These are phyloP conservation scores for Aspergillus sclerotialis DNA, from an alignment of 2,329 filamentous ascomycete species.

Conservation along the genomic window DNA sequence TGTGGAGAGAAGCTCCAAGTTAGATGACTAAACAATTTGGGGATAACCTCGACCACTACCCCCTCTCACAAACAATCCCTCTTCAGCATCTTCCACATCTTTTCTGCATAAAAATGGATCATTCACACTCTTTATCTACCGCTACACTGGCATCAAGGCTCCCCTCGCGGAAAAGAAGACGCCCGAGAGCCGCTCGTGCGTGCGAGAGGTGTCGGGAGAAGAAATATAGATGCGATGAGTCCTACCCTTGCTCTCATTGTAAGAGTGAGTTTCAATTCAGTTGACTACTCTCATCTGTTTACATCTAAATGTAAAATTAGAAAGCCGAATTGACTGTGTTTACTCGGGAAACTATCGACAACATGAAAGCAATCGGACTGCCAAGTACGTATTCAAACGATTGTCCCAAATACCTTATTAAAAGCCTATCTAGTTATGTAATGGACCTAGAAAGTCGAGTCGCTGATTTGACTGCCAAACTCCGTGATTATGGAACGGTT, in stretches of 20 bases:
- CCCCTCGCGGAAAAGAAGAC: constrained; percentile 23
- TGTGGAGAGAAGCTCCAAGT: no score
- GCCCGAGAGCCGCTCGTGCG: constrained; percentile 40
- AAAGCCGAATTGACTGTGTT: constrained; percentile 26
- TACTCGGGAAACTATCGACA: constrained; percentile 29
- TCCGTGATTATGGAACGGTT: constrained; percentile 15
- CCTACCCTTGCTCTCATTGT: constrained; percentile 39
- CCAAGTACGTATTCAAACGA: constrained; percentile 14
- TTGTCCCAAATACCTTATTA: no score
- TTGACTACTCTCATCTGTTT: background rate
- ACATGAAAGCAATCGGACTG: constrained; percentile 21
- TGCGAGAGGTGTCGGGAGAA: constrained; percentile 42
- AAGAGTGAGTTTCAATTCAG: constrained; percentile 33
- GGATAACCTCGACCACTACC: no score
- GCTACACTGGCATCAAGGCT: no score
- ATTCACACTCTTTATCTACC: no score
- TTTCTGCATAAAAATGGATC: no score
- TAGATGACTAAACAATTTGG: no score
- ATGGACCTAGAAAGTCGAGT: constrained; percentile 29
- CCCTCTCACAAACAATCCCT: no score
- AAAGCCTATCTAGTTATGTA: constrained; percentile 21
- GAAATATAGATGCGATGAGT: constrained; percentile 45
- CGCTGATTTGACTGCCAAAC: constrained; percentile 21
- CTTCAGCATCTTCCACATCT: no score
- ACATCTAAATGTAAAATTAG: constrained; percentile 12